phyloP scores from a whole-genome alignment of 2,329 filamentous ascomycete genomes.

The Phaeoacremonium minimum region DNA sequence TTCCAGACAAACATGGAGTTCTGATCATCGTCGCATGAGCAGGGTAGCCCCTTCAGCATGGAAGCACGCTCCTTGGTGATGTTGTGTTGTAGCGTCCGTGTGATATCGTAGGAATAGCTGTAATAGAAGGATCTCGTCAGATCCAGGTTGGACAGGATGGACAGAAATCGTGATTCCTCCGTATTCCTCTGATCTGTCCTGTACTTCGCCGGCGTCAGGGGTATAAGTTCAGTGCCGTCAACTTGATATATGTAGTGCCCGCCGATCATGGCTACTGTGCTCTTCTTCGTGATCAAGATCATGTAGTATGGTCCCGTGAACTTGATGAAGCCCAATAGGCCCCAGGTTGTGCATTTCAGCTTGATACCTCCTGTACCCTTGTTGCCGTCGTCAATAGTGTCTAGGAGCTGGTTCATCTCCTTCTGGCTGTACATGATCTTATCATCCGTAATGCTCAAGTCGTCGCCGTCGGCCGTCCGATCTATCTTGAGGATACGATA shows the following conservation, averaged over 20 bases:
- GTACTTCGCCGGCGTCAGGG: constrained; percentile 72
- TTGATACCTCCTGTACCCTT: constrained; percentile 85
- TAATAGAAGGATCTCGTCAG: constrained; percentile 93
- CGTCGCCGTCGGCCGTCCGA: constrained; percentile 73
- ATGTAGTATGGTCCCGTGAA: constrained; percentile 98
- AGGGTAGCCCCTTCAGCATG: constrained; percentile 59
- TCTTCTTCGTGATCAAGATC: constrained; percentile 92
- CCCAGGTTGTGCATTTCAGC: constrained; percentile 88
- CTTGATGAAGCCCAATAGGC: constrained; percentile 87
- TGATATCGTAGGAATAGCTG: constrained; percentile 97
- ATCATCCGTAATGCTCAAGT: constrained; percentile 85
- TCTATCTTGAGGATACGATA: constrained; percentile 96
- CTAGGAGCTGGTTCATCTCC: constrained; percentile 89
- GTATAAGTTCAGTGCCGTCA: constrained; percentile 87
- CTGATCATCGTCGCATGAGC: constrained; percentile 59
- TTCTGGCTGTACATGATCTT: constrained; percentile 89
- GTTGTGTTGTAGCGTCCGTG: constrained; percentile 86
- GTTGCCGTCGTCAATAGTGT: constrained; percentile 93
- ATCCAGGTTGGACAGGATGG: constrained; percentile 87
- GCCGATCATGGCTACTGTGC: constrained; percentile 91
- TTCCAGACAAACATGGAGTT: constrained; percentile 99
- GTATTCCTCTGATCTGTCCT: constrained; percentile 75
- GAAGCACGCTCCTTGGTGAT: constrained; percentile 75
- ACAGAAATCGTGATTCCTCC: constrained; percentile 84
- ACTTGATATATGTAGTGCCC: constrained; percentile 96